Evolutionary conservation across 257 asterid species (phyloP).

Genomic region (Gynochthodes officinalis): DNA sequence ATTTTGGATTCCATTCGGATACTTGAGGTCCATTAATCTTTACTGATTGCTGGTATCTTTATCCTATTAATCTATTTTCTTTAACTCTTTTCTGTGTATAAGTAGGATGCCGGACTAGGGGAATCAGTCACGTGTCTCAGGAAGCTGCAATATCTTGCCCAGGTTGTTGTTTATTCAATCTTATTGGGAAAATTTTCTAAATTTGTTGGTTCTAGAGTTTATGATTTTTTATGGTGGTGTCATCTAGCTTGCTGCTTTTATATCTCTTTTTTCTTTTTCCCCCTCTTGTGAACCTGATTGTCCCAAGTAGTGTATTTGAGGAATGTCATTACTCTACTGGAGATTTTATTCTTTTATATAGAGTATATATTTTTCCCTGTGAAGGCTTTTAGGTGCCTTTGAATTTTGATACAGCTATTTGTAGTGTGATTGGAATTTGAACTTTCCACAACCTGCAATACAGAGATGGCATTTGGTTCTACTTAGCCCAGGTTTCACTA

Average conservation of each 20-base stretch:
- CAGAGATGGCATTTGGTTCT: no score
- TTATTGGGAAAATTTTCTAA: conserved; percentile 16
- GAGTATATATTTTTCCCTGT: background rate
- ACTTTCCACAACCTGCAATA: no score
- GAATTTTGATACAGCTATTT: no score
- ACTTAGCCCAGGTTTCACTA: no score
- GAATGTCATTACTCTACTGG: background rate
- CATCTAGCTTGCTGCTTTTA: background rate
- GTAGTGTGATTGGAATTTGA: no score
- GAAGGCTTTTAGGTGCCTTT: background rate
- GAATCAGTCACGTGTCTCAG: conserved; percentile 55
- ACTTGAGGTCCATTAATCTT: conserved; percentile 60
- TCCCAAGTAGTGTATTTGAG: background rate
- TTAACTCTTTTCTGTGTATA: conserved; percentile 21
- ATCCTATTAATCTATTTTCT: conserved; percentile 11
- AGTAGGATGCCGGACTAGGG: conserved; percentile 78
- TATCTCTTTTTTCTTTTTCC: background rate
- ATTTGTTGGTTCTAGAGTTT: background rate
- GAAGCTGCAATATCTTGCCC: conserved; percentile 77
- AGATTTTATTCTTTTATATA: background rate
- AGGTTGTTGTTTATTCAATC: conserved; percentile 45
- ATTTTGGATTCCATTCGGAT: conserved; percentile 60
- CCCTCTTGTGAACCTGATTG: background rate
- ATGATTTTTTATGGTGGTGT: background rate
- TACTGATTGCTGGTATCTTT: conserved; percentile 18